Base-by-base conservation (phyloP, 176 grass and related monocot genomes). In the Miscanthus lutarioriparius region DNA sequence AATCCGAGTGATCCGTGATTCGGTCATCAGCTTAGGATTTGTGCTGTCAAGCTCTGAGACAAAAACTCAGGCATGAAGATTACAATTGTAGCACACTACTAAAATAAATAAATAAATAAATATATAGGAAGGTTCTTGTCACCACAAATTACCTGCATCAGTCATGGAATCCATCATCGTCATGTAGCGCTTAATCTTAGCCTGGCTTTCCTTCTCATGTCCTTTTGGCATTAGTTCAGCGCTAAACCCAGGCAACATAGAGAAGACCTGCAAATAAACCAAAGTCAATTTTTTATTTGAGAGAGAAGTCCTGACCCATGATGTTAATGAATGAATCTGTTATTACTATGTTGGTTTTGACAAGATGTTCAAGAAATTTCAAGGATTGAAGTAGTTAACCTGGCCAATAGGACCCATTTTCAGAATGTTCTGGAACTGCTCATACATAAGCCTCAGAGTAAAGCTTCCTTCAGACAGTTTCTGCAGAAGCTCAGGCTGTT, bases 161-260 rank as follows among this genome's bases (percentile, higher is more conserved):
- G 93, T 96, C 96, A 99, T 94, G 49, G 91, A 99, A 93, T 99
- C 93, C 96, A 96, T 99, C 90, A 94, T 99, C 0, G 93, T 99
- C 96, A 99, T 96, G 84, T 94, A 99, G 12, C 89, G 87, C 84
- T 99, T 99, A 81, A 96, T 99, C 88, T 99, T 99, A 19, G 96
- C 93, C 78, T 94, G 91, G 22, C 93, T 92, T 86, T 96, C 91
- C 78, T 96, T 99, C 70, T 99, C 91, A 36, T 99, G 96, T 23
- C 96, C 96, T 91, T 96, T 91, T 38, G 96, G 88, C 96, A 99
- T 99, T 67, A 99, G 86, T 83, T 96, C 91, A 48, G 87, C 62
- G 75, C 91, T 92, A 77, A 99, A 96, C 72, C 91, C 89, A 90
- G 93, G 96, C 63, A 99, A 81, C 96, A 99, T 96, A 67, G 96